A percentile compares a stretch with the other conserved stretches of the same genome.
These are phyloP conservation scores for Corylus heterophylla DNA, from an alignment of 306 rosid species.

Conservation along the genomic window DNA sequence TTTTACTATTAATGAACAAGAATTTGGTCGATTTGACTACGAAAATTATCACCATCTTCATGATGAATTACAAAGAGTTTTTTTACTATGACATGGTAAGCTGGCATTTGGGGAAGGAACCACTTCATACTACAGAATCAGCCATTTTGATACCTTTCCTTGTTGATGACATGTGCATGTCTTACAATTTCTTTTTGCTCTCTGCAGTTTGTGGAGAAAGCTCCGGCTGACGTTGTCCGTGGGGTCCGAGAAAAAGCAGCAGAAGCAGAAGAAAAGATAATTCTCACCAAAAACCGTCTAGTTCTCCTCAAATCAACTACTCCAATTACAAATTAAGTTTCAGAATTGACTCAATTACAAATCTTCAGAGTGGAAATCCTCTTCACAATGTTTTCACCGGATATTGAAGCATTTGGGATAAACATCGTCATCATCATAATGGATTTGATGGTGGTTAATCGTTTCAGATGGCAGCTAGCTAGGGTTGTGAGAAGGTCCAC, in stretches of 20 bases:
- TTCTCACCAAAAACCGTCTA: conserved; percentile 76
- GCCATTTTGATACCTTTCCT: background rate
- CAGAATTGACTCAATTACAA: background rate
- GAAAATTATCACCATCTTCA: background rate
- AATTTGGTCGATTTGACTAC: background rate
- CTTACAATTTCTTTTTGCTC: conserved; percentile 22
- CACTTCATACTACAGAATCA: background rate
- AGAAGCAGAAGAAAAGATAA: conserved; percentile 86
- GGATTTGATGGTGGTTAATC: background rate
- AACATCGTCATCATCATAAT: background rate
- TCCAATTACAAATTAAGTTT: conserved; percentile 43
- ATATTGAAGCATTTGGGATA: background rate
- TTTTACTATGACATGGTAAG: background rate
- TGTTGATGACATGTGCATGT: background rate
- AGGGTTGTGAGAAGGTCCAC: background rate
- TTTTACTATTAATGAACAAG: background rate
- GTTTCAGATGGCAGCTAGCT: background rate
- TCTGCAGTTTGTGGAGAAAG: conserved; percentile 84
- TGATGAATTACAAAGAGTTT: background rate
- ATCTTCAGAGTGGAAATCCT: background rate
- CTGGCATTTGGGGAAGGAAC: background rate
- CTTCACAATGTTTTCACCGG: background rate
- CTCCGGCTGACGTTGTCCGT: conserved; percentile 75
- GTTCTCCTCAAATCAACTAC: conserved; percentile 56
- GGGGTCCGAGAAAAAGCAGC: conserved; percentile 80